A percentile compares a stretch with the other conserved stretches of the same genome.
Evolutionary conservation across 257 asterid genomes (phyloP).

Genomic region (Salvia splendens): DNA sequence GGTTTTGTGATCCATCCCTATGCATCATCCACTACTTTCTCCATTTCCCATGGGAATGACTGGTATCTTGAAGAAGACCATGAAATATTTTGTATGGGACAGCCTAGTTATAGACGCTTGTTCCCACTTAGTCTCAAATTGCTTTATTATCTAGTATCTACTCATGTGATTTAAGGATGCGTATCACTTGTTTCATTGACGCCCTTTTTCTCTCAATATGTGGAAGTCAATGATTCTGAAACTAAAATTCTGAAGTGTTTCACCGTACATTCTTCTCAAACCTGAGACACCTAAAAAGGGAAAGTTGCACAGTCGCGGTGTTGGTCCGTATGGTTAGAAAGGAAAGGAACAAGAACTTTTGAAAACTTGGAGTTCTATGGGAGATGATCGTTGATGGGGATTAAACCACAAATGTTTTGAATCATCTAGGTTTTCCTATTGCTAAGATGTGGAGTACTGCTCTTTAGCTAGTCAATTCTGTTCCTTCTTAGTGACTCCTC

Average conservation of each 20-base stretch:
- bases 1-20: not conserved
- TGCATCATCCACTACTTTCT: not conserved
- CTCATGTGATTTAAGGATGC: not conserved
- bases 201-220: not conserved
- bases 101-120: not conserved
- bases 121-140: not conserved
- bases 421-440: not conserved
- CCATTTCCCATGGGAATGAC: not conserved
- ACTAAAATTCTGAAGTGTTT: not conserved
- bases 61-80: not conserved
- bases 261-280: not conserved
- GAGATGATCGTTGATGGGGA: not conserved
- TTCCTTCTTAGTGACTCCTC: not conserved
- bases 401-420: not conserved
- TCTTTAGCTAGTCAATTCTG: slow-evolving; percentile 1
- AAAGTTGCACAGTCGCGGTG: not conserved
- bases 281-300: not conserved
- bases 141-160: not conserved
- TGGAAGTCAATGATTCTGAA: not conserved
- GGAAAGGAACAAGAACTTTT: not conserved
- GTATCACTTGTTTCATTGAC: not conserved
- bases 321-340: not conserved
- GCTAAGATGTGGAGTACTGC: not conserved
- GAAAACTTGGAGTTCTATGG: not conserved
- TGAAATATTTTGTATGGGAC: not conserved